phyloP scores from a whole-genome alignment of 1,284 basidiomycete genomes.

The Cutaneotrichosporon sp. region DNA sequence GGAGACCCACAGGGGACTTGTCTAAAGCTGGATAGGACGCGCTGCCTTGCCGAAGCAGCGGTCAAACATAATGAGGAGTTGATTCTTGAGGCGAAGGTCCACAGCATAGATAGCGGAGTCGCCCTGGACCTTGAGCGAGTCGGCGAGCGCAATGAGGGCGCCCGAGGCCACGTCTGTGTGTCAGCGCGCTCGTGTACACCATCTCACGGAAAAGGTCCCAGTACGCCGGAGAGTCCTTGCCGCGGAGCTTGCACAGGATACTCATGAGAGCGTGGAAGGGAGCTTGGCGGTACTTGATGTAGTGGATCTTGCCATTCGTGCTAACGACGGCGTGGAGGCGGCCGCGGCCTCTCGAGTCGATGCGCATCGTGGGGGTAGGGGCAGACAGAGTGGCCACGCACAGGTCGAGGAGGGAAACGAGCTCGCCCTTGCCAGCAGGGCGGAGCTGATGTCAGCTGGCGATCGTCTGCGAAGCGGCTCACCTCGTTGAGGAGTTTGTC shows the following conservation, averaged over 20 bases:
- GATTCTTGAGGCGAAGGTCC: constrained; percentile 7
- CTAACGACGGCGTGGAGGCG: constrained; percentile 24
- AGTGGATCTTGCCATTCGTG: constrained; percentile 36
- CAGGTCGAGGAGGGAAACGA: constrained; percentile 43
- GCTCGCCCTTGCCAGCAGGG: constrained; percentile 39
- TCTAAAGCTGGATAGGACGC: neutral
- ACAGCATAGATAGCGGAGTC: neutral
- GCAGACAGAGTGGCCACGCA: constrained; percentile 45
- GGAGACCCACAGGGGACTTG: neutral
- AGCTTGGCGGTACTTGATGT: constrained; percentile 50
- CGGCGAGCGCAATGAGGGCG: constrained; percentile 17
- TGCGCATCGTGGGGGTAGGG: constrained; percentile 16
- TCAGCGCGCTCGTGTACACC: neutral
- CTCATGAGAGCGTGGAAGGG: constrained; percentile 49
- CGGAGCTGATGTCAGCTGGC: constrained; percentile 40
- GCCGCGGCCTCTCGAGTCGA: constrained; percentile 17
- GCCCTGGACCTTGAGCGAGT: constrained; percentile 8
- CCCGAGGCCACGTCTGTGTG: constrained; percentile 13
- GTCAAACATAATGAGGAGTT: constrained; percentile 15
- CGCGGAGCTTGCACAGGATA: constrained; percentile 41
- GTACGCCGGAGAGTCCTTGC: constrained; percentile 42
- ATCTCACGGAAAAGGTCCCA: constrained; percentile 48
- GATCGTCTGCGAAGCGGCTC: constrained; percentile 4
- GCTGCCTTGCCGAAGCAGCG: constrained; percentile 8
- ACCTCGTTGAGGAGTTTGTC: constrained; percentile 47